Evolutionary conservation across 2,329 filamentous ascomycete genomes (phyloP).

Genomic region (Neonectria punicea): DNA sequence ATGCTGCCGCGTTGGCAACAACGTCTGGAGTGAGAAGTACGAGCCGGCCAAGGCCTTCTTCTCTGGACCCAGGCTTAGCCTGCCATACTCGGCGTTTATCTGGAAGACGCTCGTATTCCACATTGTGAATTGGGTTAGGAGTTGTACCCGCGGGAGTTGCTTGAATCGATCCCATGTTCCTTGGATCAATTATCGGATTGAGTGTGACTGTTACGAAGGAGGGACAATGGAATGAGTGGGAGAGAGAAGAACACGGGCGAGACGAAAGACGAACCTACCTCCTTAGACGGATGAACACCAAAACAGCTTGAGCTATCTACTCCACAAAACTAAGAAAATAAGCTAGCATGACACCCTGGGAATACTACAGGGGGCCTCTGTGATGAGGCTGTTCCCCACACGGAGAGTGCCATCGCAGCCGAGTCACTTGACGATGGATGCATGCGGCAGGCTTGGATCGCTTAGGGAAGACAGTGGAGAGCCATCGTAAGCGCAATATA

Average conservation of each 20-base stretch:
- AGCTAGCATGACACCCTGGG: background rate
- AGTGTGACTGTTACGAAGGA: background rate
- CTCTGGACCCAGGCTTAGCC: constrained; percentile 54
- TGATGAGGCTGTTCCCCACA: constrained; percentile 11
- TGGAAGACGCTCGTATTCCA: constrained; percentile 49
- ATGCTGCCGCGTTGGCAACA: constrained; percentile 55
- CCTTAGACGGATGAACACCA: background rate
- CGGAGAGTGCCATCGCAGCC: constrained; percentile 20
- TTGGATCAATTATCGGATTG: background rate
- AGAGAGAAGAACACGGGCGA: background rate
- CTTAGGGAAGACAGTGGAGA: background rate
- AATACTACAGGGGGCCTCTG: background rate
- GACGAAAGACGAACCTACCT: background rate
- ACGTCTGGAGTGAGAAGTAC: constrained; percentile 64
- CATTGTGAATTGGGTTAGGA: background rate
- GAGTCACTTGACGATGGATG: background rate
- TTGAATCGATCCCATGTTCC: constrained; percentile 17
- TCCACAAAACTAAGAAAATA: background rate
- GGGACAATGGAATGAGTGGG: background rate
- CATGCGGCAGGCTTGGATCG: background rate
- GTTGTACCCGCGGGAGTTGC: background rate
- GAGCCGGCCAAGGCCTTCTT: constrained; percentile 64
- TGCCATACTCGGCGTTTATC: constrained; percentile 61
- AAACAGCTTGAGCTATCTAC: background rate
- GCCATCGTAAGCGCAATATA: background rate